Conservation (phyloP, 495 filamentous ascomycete genomes). For the Hypoxylon rickii region DNA sequence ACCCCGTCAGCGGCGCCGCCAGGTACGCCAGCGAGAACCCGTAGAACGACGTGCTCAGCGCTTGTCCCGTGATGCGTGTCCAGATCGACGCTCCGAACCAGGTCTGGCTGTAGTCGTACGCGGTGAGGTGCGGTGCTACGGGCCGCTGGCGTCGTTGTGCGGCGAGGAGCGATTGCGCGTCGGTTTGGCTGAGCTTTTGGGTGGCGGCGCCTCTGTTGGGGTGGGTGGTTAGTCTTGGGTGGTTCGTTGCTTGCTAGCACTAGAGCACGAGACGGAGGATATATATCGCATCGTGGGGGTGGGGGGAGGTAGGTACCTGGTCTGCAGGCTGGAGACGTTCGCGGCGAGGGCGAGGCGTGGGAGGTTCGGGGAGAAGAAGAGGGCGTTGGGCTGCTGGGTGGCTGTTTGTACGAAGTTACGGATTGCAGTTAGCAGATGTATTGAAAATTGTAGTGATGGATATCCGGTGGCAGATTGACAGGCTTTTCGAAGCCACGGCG, state of each 20-base stretch:
- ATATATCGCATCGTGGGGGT: not conserved
- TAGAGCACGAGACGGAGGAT: too few relatives aligned
- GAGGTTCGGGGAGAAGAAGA: slow-evolving; percentile 37
- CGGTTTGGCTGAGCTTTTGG: slow-evolving; percentile 59
- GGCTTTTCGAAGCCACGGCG: not conserved
- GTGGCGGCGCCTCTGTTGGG: slow-evolving; percentile 59
- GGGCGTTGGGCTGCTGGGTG: slow-evolving; percentile 54
- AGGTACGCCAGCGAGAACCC: slow-evolving; percentile 83
- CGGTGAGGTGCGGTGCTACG: slow-evolving; percentile 81
- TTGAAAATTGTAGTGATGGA: too few relatives aligned
- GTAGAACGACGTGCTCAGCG: slow-evolving; percentile 79
- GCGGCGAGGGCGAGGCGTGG: slow-evolving; percentile 49
- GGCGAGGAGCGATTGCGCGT: slow-evolving; percentile 73
- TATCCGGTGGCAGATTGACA: not conserved
- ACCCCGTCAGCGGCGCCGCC: slow-evolving; percentile 75
- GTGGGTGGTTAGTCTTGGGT: not conserved
- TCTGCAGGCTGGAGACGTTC: slow-evolving; percentile 54
- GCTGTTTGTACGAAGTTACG: slow-evolving; percentile 31
- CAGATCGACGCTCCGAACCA: slow-evolving; percentile 70
- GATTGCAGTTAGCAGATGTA: slow-evolving; percentile 5
- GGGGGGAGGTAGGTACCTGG: slow-evolving; percentile 51
- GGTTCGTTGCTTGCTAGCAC: too few relatives aligned
- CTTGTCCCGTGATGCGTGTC: slow-evolving; percentile 80
- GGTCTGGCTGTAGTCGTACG: slow-evolving; percentile 89
- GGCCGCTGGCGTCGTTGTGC: slow-evolving; percentile 85